phyloP scores from a whole-genome alignment of 805 yeast genomes.

The Candida rishiriensis region DNA sequence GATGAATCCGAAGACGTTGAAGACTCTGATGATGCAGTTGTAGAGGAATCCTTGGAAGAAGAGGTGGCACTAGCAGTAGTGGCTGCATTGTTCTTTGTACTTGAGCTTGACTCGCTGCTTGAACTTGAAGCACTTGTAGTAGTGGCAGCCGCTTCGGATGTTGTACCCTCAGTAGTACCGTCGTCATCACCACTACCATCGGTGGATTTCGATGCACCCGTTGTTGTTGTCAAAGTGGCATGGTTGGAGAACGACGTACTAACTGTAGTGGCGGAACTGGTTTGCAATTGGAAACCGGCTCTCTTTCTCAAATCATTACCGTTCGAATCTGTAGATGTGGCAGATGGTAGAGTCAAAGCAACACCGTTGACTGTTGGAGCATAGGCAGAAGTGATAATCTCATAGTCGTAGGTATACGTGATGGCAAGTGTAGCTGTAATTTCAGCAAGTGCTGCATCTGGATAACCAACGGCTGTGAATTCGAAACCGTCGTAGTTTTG shows the following conservation, averaged over 20 bases:
- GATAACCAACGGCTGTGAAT: neutral
- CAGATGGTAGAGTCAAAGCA: neutral
- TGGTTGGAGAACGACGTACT: neutral
- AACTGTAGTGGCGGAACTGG: constrained; percentile 1
- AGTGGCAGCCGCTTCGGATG: neutral
- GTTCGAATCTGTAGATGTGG: neutral
- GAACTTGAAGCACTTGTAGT: neutral
- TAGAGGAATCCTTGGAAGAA: neutral
- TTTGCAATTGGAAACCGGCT: constrained; percentile 1
- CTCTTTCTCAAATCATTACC: neutral
- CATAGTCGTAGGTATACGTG: constrained; percentile 1
- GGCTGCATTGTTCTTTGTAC: neutral
- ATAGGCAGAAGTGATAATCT: neutral
- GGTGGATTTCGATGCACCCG: neutral
- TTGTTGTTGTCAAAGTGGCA: neutral
- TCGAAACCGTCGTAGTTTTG: neutral
- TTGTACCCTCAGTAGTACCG: neutral
- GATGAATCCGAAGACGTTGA: neutral
- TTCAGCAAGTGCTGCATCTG: neutral
- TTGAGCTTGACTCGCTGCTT: neutral
- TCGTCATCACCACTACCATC: neutral
- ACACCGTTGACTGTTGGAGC: neutral
- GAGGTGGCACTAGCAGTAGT: neutral
- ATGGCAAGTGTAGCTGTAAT: neutral
- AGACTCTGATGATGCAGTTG: neutral